Percentiles rank a stretch among this genome's conserved stretches.
Evolutionary conservation across 23 red algal species (phyloP).

Genomic region (Gracilaria domingensis): DNA sequence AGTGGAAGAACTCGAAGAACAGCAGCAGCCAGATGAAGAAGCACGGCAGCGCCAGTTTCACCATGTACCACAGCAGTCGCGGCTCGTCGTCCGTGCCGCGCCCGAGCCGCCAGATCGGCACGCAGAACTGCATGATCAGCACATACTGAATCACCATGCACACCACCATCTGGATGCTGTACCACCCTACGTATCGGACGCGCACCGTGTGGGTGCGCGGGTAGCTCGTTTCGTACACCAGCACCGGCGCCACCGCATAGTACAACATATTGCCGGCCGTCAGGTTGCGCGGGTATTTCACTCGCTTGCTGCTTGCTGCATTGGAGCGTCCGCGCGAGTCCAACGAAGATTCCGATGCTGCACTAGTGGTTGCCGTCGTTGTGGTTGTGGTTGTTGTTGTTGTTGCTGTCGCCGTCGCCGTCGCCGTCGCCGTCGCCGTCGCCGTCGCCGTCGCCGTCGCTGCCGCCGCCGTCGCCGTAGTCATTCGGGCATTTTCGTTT

Average conservation of each 20-base stretch:
- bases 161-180: slow-evolving; percentile 53
- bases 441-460: not conserved
- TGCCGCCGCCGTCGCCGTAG: not conserved
- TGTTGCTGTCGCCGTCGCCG: not conserved
- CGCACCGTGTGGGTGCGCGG: slow-evolving; percentile 77
- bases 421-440: not conserved
- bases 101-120: slow-evolving; percentile 62
- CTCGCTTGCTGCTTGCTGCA: not conserved
- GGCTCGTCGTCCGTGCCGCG: slow-evolving; percentile 46
- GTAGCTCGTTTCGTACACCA: slow-evolving; percentile 93
- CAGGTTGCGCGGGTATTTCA: slow-evolving; percentile 84
- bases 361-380: not conserved
- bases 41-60: slow-evolving; percentile 89
- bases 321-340: slow-evolving; percentile 6
- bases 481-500: not conserved
- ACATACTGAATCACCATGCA: slow-evolving; percentile 72
- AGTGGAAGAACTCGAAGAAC: slow-evolving; percentile 94
- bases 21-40: slow-evolving; percentile 90
- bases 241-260: slow-evolving; percentile 84
- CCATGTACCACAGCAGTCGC: slow-evolving; percentile 64
- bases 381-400: not conserved
- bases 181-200: slow-evolving; percentile 64
- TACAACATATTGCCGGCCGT: slow-evolving; percentile 73
- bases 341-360: slow-evolving; percentile 18
- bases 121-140: slow-evolving; percentile 84